Percentiles rank a stretch among this genome's conserved stretches.
Conservation (phyloP, 495 filamentous ascomycete species). For the Neurospora cerealis region DNA sequence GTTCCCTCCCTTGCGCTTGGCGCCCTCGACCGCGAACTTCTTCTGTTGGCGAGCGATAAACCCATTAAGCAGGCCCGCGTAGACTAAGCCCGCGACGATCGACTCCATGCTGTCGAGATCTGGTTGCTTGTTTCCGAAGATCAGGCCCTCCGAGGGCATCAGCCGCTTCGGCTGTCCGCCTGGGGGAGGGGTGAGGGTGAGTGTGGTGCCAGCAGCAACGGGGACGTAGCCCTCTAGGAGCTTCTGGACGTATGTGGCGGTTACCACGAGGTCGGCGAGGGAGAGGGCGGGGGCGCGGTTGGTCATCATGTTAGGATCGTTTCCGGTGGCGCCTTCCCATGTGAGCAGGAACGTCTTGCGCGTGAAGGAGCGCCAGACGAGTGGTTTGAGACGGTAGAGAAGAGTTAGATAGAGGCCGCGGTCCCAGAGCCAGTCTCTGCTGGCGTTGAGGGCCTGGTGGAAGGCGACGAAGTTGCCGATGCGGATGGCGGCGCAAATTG, state of each 20-base stretch:
- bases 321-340: conserved; percentile 47
- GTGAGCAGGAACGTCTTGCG: conserved; percentile 58
- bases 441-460: conserved; percentile 48
- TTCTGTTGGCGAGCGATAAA: conserved; percentile 69
- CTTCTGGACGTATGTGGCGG: conserved; percentile 41
- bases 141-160: conserved; percentile 36
- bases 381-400: conserved; percentile 60
- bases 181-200: conserved; percentile 31
- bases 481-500: conserved; percentile 61
- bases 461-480: conserved; percentile 73
- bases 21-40: conserved; percentile 74
- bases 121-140: conserved; percentile 43
- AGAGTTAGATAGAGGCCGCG: conserved; percentile 66
- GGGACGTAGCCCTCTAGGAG: conserved; percentile 41
- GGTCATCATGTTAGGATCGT: conserved; percentile 4
- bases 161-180: conserved; percentile 36
- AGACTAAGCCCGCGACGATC: conserved; percentile 63
- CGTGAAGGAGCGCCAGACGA: conserved; percentile 77
- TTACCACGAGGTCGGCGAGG: conserved; percentile 42
- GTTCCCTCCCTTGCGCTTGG: conserved; percentile 47
- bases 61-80: conserved; percentile 76
- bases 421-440: conserved; percentile 61
- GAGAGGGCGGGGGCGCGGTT: conserved; percentile 44
- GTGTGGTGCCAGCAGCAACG: conserved; percentile 9
- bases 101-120: conserved; percentile 64